phyloP scores from a whole-genome alignment of 352 stramenopile species.

The Globisporangium emineosum region DNA sequence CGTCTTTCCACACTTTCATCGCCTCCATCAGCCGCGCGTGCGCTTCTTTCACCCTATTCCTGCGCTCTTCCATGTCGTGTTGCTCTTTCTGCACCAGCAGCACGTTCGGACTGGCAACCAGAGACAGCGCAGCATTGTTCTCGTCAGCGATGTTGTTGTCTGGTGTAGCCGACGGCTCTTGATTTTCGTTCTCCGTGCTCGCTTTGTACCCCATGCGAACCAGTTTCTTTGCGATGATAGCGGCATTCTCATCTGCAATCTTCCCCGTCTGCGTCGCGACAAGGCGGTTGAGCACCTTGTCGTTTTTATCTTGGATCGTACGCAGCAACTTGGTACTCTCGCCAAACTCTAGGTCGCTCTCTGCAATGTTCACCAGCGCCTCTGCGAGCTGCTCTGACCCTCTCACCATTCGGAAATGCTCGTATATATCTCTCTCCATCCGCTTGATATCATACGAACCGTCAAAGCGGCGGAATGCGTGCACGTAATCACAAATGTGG shows the following conservation, averaged over 20 bases:
- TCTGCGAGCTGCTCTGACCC: slow-evolving; percentile 48
- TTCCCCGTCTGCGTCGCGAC: slow-evolving; percentile 33
- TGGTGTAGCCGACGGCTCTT: slow-evolving; percentile 6
- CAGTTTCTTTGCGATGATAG: slow-evolving; percentile 41
- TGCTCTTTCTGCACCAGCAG: slow-evolving; percentile 56
- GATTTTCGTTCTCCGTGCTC: slow-evolving; percentile 1
- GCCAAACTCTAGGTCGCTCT: slow-evolving; percentile 66
- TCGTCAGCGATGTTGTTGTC: slow-evolving; percentile 13
- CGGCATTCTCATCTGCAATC: slow-evolving; percentile 45
- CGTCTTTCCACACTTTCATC: slow-evolving; percentile 72
- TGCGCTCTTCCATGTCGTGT: slow-evolving; percentile 40
- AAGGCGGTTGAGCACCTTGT: slow-evolving; percentile 37
- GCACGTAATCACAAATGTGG: slow-evolving; percentile 82
- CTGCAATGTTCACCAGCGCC: slow-evolving; percentile 48
- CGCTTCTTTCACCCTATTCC: slow-evolving; percentile 50
- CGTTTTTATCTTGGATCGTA: slow-evolving; percentile 39
- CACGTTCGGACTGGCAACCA: slow-evolving; percentile 25
- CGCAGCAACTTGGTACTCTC: slow-evolving; percentile 39
- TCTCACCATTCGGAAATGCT: slow-evolving; percentile 80
- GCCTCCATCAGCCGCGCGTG: slow-evolving; percentile 58
- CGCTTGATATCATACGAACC: slow-evolving; percentile 46
- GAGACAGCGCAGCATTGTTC: slow-evolving; percentile 13
- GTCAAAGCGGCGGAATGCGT: slow-evolving; percentile 45
- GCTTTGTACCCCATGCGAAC: slow-evolving; percentile 63
- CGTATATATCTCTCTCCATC: slow-evolving; percentile 59